Evolutionary conservation across 768 basidiomycete species (phyloP), one percentile per base, ranked within the genome.

Genomic region (Boletus bicolor): DNA sequence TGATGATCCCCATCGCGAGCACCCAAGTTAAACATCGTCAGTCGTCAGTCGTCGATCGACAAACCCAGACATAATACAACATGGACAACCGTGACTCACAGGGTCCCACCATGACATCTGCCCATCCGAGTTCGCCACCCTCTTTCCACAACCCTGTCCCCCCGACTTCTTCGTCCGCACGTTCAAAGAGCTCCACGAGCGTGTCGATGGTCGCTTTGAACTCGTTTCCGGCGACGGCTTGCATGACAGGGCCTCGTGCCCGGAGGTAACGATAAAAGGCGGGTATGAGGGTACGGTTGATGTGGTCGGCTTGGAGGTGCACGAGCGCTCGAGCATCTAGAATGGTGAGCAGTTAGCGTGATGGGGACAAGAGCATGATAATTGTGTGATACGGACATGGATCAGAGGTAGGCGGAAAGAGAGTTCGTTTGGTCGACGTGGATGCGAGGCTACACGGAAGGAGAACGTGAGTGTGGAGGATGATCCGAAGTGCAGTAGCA

Each of bases 211-310:
- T 77, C 0, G 69, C 68, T 37, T 73, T 72, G 56, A 87, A 85
- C n/a, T 86, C 86, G 51, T 76, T 79, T 2, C 77, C 82, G 3
- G 64, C 68, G 19, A 76, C 70, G 44, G 79, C 76, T 65, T 89
- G 87, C 1, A 79, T 76, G 4, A 68, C 69, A 8, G 65, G 50
- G 7, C 82, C 82, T 69, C 87, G 88, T 0, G 86, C 84, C 72
- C 90, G 87, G 30, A 91, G 77, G 61, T 78, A 89, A 30, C 86
- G 82, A 63, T 89, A 89, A 69, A 90, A 91, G 0, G 85, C 77
- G 7, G 89, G 87, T 4, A 91, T 77, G 38, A 90, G 66, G 7
- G 71, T 65, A 4, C 87, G 84, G 54, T 79, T 84, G 68, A 87
- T 75, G 62, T 85, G 82, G 68, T 90, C 88, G 11, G 79, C 74